Base-by-base conservation (phyloP, 1,284 basidiomycete species). In the Leccinum pallidistipes region DNA sequence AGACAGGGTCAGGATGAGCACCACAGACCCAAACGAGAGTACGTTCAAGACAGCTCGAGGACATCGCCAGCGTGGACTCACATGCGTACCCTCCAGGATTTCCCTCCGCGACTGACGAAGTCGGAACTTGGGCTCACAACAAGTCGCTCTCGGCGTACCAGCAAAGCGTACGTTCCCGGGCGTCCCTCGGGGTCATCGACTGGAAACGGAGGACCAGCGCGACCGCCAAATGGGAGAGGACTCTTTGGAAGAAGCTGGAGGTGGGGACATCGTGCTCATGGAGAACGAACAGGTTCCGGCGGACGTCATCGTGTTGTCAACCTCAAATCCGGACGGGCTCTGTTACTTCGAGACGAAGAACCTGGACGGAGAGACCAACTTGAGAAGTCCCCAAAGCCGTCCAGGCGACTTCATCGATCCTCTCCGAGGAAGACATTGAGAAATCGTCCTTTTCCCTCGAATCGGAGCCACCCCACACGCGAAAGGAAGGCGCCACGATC, bases 171-270 rank as follows among this genome's bases (percentile, higher is more conserved):
- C 80, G 77, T 54, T 86, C 87, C 3, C 82, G 79, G 7, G 72
- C 76, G 32, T 81, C 80, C 14, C 68, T 81, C 0, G 93, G 94
- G 6, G 94, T 94, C 9, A 78, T 97, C 18, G 91, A 97, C 75
- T 94, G 89, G 21, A 49, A 78, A 53, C 85, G 86, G 57, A 85
- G 84, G 34, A 80, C 83, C 1, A 79, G 82, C 0, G 95, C 94
- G 0, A 85, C 88, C 0, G 90, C 93, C 1, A 82, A 85, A 31
- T 98, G 96, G 96, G 96, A 98, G 73, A 82, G 95, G 61, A 98
- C 97, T 3, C 79, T 98, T 1, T 99, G 97, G 97, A 98, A 98
- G 81, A 98, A 98, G 80, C 82, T 99, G 55, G 95, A 97, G 75
- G 96, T 98, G 5, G 97, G 97, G 97, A 31, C 27, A 78, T 98